Base-by-base conservation (phyloP, 2,329 filamentous ascomycete species). In the Penicillium sp. region DNA sequence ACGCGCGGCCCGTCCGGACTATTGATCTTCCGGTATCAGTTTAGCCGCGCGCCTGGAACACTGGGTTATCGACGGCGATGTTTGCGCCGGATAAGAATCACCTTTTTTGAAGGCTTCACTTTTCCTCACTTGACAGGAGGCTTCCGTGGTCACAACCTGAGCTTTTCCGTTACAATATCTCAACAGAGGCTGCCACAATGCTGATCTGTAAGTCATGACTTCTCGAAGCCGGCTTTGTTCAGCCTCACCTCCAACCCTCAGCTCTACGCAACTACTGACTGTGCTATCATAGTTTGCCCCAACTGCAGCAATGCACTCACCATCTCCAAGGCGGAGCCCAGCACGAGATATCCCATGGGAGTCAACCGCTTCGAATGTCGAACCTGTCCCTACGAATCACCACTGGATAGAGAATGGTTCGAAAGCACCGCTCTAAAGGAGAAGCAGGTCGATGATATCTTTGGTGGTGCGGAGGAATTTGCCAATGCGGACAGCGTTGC, bases 291-390 rank as follows among this genome's bases (percentile, higher is more conserved):
- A 80, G 77, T 79, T 63, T 80, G 77, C 54, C 77, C 77, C 11
- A 76, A 78, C 59, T 79, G 77, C 69, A 76, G 73, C 67, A 80
- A 79, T 71, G 74, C 70, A 59, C 70, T 80, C 51, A 79, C 77
- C 11, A 75, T 80, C 47, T 75, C 76, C 41, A 72, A 73, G 46
- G 69, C 69, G 2, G 70, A 75, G 9, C 64, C 72, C 4, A 71
- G 70, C 14, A 65, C 65, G 1, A 66, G 72, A 48, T 69, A 75
- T 51, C 74, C 75, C 13, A 59, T 72, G 40, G 77, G 77, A 2
- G 69, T 76, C 48, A 97, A 97, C 79, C 88, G 92, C 54, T 91
- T 97, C 75, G 91, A 96, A 76, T 99, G 94, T 78, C 89, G 91
- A 54, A 96, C 92, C 54, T 99, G 94, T 66, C 93, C 94, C 4